These are phyloP conservation scores for Staphylotrichum longicolle DNA, from an alignment of 495 filamentous ascomycete genomes.

Conservation along the genomic window DNA sequence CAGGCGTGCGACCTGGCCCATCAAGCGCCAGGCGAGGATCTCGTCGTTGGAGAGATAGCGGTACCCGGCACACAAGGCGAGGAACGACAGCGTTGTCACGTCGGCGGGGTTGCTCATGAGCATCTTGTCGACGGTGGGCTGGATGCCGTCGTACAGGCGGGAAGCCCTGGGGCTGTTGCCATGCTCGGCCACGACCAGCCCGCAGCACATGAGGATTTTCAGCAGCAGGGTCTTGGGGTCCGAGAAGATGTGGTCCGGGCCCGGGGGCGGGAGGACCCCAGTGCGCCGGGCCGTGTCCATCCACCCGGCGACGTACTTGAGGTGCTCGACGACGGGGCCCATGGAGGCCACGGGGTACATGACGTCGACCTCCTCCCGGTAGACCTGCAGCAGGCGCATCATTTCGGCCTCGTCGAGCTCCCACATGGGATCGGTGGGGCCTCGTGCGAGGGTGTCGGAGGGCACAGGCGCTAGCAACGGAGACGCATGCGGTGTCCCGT, in stretches of 20 bases:
- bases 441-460: conserved; percentile 40
- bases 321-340: conserved; percentile 61
- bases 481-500: conserved; percentile 53
- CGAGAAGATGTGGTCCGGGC: conserved; percentile 58
- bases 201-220: conserved; percentile 77
- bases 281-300: conserved; percentile 52
- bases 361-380: conserved; percentile 79
- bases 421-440: conserved; percentile 67
- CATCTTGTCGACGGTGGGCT: conserved; percentile 64
- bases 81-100: conserved; percentile 66
- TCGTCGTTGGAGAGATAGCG: conserved; percentile 81
- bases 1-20: conserved; percentile 70
- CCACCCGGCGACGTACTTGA: conserved; percentile 64
- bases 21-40: conserved; percentile 72
- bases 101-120: conserved; percentile 64
- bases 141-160: conserved; percentile 67
- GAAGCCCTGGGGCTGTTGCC: conserved; percentile 72
- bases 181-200: conserved; percentile 67
- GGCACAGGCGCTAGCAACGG: conserved; percentile 38
- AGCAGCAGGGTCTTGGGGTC: conserved; percentile 68
- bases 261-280: conserved; percentile 23
- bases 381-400: conserved; percentile 65
- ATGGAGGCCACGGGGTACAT: conserved; percentile 85
- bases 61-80: conserved; percentile 76
- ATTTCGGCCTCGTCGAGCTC: conserved; percentile 67